phyloP scores from a whole-genome alignment of 192 early-diverging fungal species.

The Mortierella alpina region DNA sequence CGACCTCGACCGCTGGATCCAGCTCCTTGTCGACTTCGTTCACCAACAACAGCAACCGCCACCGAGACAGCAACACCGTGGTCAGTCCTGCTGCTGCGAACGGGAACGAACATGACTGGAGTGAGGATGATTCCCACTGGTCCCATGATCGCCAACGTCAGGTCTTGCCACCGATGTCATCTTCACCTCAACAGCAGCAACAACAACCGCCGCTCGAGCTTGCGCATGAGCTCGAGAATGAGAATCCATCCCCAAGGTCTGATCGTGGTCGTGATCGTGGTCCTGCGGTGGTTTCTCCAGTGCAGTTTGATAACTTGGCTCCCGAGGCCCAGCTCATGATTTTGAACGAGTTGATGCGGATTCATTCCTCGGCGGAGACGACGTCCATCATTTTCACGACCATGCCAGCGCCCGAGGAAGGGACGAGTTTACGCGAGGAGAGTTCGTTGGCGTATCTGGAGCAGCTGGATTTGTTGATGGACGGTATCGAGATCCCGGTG shows the following conservation, averaged over 20 bases:
- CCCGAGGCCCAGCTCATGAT: slow-evolving; percentile 65
- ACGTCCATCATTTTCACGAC: slow-evolving; percentile 72
- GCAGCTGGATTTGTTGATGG: slow-evolving; percentile 55
- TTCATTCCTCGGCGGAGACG: slow-evolving; percentile 54
- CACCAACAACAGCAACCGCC: neutral
- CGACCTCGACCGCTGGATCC: neutral
- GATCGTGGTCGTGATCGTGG: too few species aligned
- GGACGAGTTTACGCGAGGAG: slow-evolving; percentile 56
- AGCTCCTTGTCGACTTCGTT: too few species aligned
- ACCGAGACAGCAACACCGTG: neutral
- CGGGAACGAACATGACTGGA: too few species aligned
- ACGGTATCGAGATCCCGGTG: slow-evolving; percentile 62
- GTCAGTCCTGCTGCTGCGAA: neutral
- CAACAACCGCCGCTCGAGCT: neutral
- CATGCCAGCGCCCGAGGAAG: slow-evolving; percentile 65
- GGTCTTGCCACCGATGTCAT: neutral
- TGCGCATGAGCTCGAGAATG: neutral
- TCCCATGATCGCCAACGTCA: neutral
- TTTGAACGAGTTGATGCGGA: slow-evolving; percentile 71
- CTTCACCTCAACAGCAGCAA: neutral
- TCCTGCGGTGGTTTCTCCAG: neutral
- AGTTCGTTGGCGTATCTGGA: slow-evolving; percentile 61
- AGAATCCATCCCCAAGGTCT: neutral
- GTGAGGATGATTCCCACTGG: too few species aligned
- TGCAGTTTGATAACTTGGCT: slow-evolving; percentile 68